Percentiles rank a stretch among this genome's conserved stretches.
These are phyloP conservation scores for Colletotrichum lindemuthianum DNA, from an alignment of 2,329 filamentous ascomycete genomes.

Conservation along the genomic window DNA sequence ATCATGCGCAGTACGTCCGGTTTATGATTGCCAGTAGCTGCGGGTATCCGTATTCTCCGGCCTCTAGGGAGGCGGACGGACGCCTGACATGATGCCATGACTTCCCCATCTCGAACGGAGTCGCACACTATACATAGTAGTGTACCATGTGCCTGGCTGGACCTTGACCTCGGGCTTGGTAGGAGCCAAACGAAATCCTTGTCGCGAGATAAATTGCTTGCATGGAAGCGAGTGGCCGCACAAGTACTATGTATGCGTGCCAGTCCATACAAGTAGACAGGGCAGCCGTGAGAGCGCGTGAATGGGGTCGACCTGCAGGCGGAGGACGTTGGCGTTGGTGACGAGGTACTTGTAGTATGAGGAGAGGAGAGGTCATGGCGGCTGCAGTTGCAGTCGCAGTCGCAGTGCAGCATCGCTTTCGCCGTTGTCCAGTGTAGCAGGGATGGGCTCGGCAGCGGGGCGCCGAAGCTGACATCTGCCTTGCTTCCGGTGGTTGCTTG, in stretches of 20 bases:
- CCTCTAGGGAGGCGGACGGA: no score
- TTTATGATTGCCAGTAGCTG: no score
- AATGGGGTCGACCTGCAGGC: conserved; percentile 10
- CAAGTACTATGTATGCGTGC: background rate
- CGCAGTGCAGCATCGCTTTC: background rate
- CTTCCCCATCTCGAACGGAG: no score
- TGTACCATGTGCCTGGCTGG: no score
- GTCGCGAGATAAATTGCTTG: conserved; percentile 28
- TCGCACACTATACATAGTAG: no score
- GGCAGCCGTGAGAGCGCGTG: conserved; percentile 3
- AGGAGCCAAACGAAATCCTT: conserved; percentile 3
- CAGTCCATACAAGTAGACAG: no score
- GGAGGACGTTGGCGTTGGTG: background rate
- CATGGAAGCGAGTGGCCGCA: conserved; percentile 29
- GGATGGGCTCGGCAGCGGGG: background rate
- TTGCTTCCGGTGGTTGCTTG: no score
- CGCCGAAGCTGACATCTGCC: background rate
- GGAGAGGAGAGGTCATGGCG: conserved; percentile 5
- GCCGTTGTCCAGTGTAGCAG: no score
- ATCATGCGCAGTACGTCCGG: no score
- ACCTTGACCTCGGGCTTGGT: background rate
- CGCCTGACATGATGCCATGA: background rate
- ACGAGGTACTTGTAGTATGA: background rate
- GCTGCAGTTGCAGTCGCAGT: conserved; percentile 18
- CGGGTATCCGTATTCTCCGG: no score